Conservation (phyloP, 2,329 filamentous ascomycete genomes). For the Cryphonectria japonica region DNA sequence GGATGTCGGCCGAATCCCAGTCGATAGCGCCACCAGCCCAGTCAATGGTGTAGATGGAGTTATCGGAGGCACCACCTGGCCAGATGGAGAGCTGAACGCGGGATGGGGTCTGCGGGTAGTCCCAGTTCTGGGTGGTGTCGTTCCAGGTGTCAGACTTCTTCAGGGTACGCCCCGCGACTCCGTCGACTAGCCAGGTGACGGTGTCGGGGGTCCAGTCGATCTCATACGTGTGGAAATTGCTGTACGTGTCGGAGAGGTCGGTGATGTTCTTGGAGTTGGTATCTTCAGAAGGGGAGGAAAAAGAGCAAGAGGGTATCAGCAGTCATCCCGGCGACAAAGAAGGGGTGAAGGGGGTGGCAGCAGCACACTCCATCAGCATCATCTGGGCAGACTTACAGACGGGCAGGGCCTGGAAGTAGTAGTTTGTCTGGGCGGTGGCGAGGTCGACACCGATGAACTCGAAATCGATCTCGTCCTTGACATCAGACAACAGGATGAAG, state of each 20-base stretch:
- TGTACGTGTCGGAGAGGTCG: slow-evolving; percentile 67
- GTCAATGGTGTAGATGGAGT: slow-evolving; percentile 80
- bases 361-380: neutral
- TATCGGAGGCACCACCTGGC: slow-evolving; percentile 82
- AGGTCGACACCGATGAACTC: slow-evolving; percentile 89
- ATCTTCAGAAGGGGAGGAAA: slow-evolving; percentile 53
- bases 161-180: slow-evolving; percentile 73
- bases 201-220: slow-evolving; percentile 89
- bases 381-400: slow-evolving; percentile 66
- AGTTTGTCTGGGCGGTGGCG: slow-evolving; percentile 84
- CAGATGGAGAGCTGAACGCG: slow-evolving; percentile 94
- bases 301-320: neutral
- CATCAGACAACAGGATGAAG: slow-evolving; percentile 93
- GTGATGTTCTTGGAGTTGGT: slow-evolving; percentile 74
- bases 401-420: slow-evolving; percentile 92
- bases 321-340: neutral
- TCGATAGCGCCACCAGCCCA: slow-evolving; percentile 93
- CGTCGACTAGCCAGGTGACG: slow-evolving; percentile 87
- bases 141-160: slow-evolving; percentile 86
- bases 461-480: slow-evolving; percentile 98
- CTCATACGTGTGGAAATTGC: slow-evolving; percentile 85
- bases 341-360: too few relatives aligned
- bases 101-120: slow-evolving; percentile 88
- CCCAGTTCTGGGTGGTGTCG: slow-evolving; percentile 75
- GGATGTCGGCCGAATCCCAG: slow-evolving; percentile 82